Base-by-base conservation (phyloP, 768 basidiomycete species). In the Russula vinacea region DNA sequence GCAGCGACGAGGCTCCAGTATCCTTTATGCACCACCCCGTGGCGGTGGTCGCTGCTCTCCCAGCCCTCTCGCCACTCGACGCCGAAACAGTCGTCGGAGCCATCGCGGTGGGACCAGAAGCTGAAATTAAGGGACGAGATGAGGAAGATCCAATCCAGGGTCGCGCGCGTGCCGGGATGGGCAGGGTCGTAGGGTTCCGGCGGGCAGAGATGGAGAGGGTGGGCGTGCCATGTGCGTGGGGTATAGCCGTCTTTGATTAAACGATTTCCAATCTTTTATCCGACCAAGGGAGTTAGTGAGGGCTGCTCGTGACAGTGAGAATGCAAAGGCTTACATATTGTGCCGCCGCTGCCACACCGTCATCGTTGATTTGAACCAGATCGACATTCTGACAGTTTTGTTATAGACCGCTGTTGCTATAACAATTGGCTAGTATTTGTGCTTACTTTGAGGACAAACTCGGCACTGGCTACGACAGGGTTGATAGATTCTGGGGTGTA, bases 1-100 rank as follows among this genome's bases (percentile, higher is more conserved):
- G 90, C 84, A 37, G 94, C 92, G 10, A 93, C 84, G 6, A 95
- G 77, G 66, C 88, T 89, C 90, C 91, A 92, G 70, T 96, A 96
- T 0, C 93, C 93, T 0, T 89, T 92, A 73, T 84, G 86, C 26
- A 87, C 76, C 44, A 76, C 78, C n/a, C n/a, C n/a, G 49, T 65
- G 78, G n/a, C 76, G 74, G 7, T 79, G 45, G 45, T 47, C 45
- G 45, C 5, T 72, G n/a, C 75, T 77, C 16, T 74, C 76, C 89
- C 91, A 92, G 1, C 85, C 83, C 9, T 79, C 74, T 58, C 84
- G 79, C 92, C 92, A 94, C 69, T 86, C 80, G 3, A 95, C 85
- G 24, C 88, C 90, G 71, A 85, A 96, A 32, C 90, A 80, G 39
- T 82, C 84, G 4, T 77, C 68, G 6, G 68, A 74, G 0, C 84